A percentile compares a stretch with the other conserved stretches of the same genome.
Conservation (phyloP, 257 asterid species). For the Capsicum pubescens region DNA sequence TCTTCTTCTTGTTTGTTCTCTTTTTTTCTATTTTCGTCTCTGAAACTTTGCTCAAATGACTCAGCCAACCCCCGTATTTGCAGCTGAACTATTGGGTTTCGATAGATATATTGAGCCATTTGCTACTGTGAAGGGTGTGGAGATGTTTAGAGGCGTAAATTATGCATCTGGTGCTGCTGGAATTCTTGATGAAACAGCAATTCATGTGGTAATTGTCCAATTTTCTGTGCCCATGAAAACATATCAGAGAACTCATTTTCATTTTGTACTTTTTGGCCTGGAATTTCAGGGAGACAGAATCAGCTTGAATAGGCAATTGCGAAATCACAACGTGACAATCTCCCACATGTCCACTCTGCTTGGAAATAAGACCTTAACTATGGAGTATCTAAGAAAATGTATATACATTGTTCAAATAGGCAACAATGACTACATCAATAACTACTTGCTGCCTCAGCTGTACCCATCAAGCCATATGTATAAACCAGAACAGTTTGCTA, state of each 20-base stretch:
- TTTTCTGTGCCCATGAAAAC: neutral
- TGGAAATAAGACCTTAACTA: slow-evolving; percentile 41
- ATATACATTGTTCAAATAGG: slow-evolving; percentile 55
- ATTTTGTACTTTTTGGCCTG: neutral
- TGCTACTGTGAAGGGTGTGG: slow-evolving; percentile 26
- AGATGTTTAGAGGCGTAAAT: slow-evolving; percentile 23
- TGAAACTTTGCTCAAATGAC: neutral
- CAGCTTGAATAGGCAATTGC: slow-evolving; percentile 36
- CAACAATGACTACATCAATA: slow-evolving; percentile 71
- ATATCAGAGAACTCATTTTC: too few species aligned
- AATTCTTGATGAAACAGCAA: slow-evolving; percentile 27
- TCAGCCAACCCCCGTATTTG: neutral
- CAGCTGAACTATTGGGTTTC: slow-evolving; percentile 33
- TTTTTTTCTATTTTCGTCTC: neutral
- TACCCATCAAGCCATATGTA: slow-evolving; percentile 46
- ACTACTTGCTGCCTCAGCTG: slow-evolving; percentile 57
- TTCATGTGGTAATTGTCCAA: neutral
- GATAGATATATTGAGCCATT: slow-evolving; percentile 23
- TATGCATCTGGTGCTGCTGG: slow-evolving; percentile 37
- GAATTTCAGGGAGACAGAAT: slow-evolving; percentile 35
- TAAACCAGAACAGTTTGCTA: slow-evolving; percentile 24
- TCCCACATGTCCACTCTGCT: slow-evolving; percentile 30
- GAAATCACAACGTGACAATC: slow-evolving; percentile 25
- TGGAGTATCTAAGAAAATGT: slow-evolving; percentile 53
- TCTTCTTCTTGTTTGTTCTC: neutral